A percentile compares a stretch with the other conserved stretches of the same genome.
Conservation (phyloP, 1,139 yeast species). For the Nakaseomyces glabratus region DNA sequence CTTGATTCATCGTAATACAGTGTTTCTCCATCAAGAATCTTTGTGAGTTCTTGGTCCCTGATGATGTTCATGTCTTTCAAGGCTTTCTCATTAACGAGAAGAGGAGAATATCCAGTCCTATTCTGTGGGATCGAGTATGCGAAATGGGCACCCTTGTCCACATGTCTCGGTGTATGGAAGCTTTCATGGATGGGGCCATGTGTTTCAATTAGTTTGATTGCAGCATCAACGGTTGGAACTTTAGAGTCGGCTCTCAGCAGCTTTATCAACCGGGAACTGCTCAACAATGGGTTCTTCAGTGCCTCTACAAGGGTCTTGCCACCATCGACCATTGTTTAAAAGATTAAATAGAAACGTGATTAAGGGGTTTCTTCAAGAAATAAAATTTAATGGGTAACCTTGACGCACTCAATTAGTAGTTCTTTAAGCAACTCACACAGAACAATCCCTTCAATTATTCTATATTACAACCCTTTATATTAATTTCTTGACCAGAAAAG, state of each 20-base stretch:
- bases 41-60: slow-evolving; percentile 39
- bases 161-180: slow-evolving; percentile 49
- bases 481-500: too few relatives aligned
- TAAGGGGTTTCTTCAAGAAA: too few relatives aligned
- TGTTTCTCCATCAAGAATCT: slow-evolving; percentile 55
- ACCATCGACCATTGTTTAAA: too few relatives aligned
- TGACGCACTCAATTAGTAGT: too few relatives aligned
- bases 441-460: too few relatives aligned
- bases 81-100: slow-evolving; percentile 56
- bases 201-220: slow-evolving; percentile 8
- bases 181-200: slow-evolving; percentile 7
- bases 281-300: slow-evolving; percentile 1
- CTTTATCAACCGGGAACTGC: slow-evolving; percentile 11
- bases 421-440: too few relatives aligned
- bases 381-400: too few relatives aligned
- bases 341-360: neutral
- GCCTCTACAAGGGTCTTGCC: slow-evolving; percentile 3
- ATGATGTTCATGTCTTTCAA: slow-evolving; percentile 50
- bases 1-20: slow-evolving; percentile 31
- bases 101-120: slow-evolving; percentile 44
- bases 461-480: too few relatives aligned
- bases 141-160: slow-evolving; percentile 53
- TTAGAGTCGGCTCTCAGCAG: slow-evolving; percentile 13
- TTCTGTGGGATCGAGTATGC: slow-evolving; percentile 62
- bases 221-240: slow-evolving; percentile 10